Evolutionary conservation across 768 basidiomycete genomes (phyloP), one percentile per base, ranked within the genome.

Genomic region (Russula foetens): DNA sequence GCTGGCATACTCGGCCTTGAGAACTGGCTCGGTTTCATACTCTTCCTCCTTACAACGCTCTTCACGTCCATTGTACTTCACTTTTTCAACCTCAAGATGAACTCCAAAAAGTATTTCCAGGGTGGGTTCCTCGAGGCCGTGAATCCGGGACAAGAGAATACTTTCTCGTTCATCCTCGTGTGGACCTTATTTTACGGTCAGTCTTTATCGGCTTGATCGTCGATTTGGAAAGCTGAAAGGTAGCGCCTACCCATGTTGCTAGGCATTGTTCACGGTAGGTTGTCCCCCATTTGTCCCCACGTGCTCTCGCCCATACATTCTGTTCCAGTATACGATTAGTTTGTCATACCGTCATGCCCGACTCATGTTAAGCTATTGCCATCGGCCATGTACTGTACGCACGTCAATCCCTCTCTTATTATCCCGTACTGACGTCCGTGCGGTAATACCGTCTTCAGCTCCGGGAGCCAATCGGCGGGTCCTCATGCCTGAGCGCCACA

Each of bases 181-280:
- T 98, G 94, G 94, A 98, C 94, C 38, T 75, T 96, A 57, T 90
- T 94, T 71, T 96, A 90, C 71, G 94, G 90, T 92, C 67, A 60
- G 88, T 74, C 15, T 24, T 33, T 31, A 46, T 56, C 47, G 14
- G 38, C 23, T 11, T 24, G 41, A 39, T 44, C 28, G 54, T 61
- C 47, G 39, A 31, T 53, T 51, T 45, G 51, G 57, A 54, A 64
- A 28, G 52, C 57, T 63, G 44, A 60, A 56, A 47, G 46, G 50
- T 17, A 21, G 39, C 53, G 55, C 19, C 35, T 41, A 65, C 44
- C 45, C 49, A 56, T 62, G 49, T 50, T 19, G 1, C 52, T 59
- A 74, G 81, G 78, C 17, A 73, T 82, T 55, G 77, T 81, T 29
- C 80, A 81, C 65, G 79, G 52, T 57, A 38, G 41, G 63, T 49